Conservation (phyloP, 768 basidiomycete species). For the Lanmaoa pseudosensibilis region DNA sequence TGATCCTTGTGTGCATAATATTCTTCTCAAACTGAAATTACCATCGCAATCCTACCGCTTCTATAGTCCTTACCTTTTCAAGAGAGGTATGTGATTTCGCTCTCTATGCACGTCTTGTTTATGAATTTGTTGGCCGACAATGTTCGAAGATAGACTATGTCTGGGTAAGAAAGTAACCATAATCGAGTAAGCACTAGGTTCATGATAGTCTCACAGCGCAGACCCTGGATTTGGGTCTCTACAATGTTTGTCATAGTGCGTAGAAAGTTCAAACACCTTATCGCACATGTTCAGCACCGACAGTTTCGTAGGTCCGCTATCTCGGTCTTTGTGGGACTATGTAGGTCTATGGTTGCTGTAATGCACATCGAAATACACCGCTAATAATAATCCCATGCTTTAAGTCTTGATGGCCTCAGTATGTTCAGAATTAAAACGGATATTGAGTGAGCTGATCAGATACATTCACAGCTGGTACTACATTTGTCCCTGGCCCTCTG, state of each 20-base stretch:
- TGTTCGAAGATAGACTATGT: constrained; percentile 8
- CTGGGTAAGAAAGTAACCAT: constrained; percentile 5
- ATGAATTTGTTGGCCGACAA: not conserved
- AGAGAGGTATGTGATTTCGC: not conserved
- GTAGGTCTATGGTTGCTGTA: not conserved
- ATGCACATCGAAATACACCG: too few species aligned
- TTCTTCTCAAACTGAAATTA: not conserved
- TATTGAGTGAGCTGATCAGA: not conserved
- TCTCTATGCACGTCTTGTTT: too few species aligned
- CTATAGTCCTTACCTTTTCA: constrained; percentile 2
- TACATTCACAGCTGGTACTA: too few species aligned
- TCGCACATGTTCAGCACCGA: not conserved
- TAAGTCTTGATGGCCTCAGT: not conserved
- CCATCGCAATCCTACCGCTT: not conserved
- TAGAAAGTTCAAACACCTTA: not conserved
- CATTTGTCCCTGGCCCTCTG: constrained; percentile 2
- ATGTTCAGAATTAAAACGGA: not conserved
- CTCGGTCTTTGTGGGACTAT: too few species aligned
- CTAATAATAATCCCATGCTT: not conserved
- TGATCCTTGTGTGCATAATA: too few species aligned
- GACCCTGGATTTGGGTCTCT: constrained; percentile 9
- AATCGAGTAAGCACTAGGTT: not conserved
- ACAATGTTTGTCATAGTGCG: constrained; percentile 5
- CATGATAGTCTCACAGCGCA: not conserved
- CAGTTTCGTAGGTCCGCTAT: too few species aligned